Evolutionary conservation across 352 stramenopile species (phyloP).

Genomic region (Globisporangium carolinianum): DNA sequence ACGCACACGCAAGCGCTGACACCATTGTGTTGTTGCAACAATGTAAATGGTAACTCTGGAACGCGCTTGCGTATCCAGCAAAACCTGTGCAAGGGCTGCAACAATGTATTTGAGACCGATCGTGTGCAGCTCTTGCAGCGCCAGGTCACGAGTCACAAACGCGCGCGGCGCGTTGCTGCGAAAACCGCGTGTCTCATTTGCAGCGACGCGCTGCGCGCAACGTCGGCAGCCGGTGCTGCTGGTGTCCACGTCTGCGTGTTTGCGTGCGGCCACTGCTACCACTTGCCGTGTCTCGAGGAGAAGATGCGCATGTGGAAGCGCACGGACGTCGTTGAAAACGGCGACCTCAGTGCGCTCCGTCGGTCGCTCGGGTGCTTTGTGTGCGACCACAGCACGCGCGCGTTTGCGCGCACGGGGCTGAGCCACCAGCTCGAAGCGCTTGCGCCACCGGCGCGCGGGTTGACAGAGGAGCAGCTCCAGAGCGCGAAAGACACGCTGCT

Average conservation of each 20-base stretch:
- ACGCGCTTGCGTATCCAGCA: slow-evolving; percentile 22
- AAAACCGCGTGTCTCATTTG: slow-evolving; percentile 66
- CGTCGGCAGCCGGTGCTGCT: slow-evolving; percentile 16
- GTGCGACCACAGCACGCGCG: slow-evolving; percentile 71
- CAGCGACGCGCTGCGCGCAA: slow-evolving; percentile 40
- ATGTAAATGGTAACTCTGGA: neutral
- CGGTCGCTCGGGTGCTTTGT: slow-evolving; percentile 70
- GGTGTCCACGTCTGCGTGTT: slow-evolving; percentile 65
- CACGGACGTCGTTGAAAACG: slow-evolving; percentile 36
- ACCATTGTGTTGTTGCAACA: neutral
- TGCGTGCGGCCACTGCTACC: slow-evolving; percentile 79
- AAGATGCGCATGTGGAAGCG: slow-evolving; percentile 87
- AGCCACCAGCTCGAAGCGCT: slow-evolving; percentile 33
- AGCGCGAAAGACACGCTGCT: slow-evolving; percentile 60
- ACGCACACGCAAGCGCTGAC: neutral
- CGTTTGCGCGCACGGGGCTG: slow-evolving; percentile 39
- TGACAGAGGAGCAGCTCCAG: slow-evolving; percentile 69
- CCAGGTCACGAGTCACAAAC: slow-evolving; percentile 58
- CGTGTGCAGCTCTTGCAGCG: slow-evolving; percentile 60
- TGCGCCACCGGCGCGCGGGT: slow-evolving; percentile 28
- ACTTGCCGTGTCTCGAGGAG: slow-evolving; percentile 72
- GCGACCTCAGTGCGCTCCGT: slow-evolving; percentile 31
- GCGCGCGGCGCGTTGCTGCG: slow-evolving; percentile 45
- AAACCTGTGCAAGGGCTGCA: slow-evolving; percentile 70
- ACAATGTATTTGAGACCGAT: slow-evolving; percentile 75